Conservation (phyloP, 148 eudicot species). For the Euryodendron excelsum region DNA sequence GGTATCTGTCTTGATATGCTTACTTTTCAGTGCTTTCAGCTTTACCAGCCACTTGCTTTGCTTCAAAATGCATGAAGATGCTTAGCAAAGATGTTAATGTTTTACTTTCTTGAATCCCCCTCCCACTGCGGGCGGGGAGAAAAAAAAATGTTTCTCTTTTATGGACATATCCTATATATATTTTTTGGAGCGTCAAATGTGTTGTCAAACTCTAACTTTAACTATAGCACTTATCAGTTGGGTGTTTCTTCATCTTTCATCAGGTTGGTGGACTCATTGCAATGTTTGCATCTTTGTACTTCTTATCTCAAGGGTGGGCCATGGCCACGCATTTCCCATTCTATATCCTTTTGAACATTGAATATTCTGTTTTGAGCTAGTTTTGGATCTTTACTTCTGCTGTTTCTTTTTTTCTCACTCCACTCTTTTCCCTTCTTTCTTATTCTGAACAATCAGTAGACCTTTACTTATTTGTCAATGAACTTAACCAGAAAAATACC, state of each 20-base stretch:
- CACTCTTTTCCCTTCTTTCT: constrained; percentile 10
- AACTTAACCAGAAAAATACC: constrained; percentile 76
- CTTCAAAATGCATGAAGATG: neutral
- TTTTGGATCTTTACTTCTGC: constrained; percentile 3
- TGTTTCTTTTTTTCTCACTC: neutral
- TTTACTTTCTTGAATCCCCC: too few species aligned
- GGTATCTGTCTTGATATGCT: constrained; percentile 37
- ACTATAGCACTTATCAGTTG: neutral
- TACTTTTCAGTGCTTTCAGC: too few species aligned
- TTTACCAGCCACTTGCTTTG: neutral
- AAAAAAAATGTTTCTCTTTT: neutral
- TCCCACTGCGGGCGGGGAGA: too few species aligned
- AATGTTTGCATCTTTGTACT: constrained; percentile 79
- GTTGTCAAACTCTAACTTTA: constrained; percentile 4
- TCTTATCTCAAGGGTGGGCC: constrained; percentile 96
- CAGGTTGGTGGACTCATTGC: constrained; percentile 91
- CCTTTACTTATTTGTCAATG: constrained; percentile 9
- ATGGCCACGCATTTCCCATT: constrained; percentile 78
- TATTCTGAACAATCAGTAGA: constrained; percentile 3
- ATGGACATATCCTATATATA: neutral
- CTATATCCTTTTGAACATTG: constrained; percentile 63
- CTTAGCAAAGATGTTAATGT: too few species aligned
- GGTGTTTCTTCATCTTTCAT: constrained; percentile 17
- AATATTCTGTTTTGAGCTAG: neutral
- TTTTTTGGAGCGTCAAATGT: neutral